phyloP scores from a whole-genome alignment of 1,284 basidiomycete species.

The Naganishia liquefaciens region DNA sequence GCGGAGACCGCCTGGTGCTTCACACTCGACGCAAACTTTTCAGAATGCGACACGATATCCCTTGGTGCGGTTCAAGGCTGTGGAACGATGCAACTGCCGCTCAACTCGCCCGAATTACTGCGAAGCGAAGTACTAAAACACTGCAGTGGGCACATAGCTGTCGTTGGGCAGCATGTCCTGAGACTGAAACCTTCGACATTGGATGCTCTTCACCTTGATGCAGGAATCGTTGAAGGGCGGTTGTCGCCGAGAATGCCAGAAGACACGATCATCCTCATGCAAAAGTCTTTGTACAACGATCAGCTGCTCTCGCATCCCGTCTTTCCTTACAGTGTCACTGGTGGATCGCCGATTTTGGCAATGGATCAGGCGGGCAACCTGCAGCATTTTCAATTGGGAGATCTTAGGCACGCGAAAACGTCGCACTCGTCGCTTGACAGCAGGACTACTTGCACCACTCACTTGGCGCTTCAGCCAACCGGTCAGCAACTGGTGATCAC shows the following conservation, averaged over 20 bases:
- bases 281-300: conserved; percentile 1
- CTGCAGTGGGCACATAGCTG: not conserved
- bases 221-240: not conserved
- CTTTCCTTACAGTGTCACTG: not conserved
- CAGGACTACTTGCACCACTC: conserved; percentile 3
- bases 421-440: conserved; percentile 5
- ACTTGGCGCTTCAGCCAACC: not conserved
- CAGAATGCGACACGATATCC: not conserved
- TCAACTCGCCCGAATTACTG: not conserved
- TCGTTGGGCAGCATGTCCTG: not conserved
- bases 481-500: conserved; percentile 35
- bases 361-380: conserved; percentile 13
- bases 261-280: not conserved
- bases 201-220: not conserved
- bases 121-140: not conserved
- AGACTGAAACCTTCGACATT: not conserved
- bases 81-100: not conserved
- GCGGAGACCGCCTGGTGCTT: conserved; percentile 1
- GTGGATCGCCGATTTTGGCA: not conserved
- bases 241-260: not conserved
- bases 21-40: not conserved
- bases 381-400: not conserved
- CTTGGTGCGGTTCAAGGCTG: not conserved
- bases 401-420: not conserved
- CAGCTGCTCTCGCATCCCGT: not conserved